phyloP scores from a whole-genome alignment of 2,329 filamentous ascomycete species.

The Fusarium sp. region DNA sequence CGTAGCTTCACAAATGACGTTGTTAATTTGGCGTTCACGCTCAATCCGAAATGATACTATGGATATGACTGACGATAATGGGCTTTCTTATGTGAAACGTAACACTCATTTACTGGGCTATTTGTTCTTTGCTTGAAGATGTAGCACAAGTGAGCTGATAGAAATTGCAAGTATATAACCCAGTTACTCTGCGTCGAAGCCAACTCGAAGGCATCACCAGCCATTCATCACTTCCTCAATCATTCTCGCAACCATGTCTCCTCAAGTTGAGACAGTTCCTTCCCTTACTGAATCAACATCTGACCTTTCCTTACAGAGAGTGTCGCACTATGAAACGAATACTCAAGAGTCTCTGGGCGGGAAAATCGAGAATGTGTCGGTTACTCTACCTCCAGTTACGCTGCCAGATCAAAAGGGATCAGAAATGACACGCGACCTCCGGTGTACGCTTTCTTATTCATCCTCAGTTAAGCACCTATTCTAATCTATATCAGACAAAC shows the following conservation, averaged over 20 bases:
- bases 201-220: not conserved
- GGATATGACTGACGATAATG: not conserved
- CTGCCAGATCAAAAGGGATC: not conserved
- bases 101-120: not conserved
- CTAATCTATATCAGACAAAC: not conserved
- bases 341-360: fast-evolving
- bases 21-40: not conserved
- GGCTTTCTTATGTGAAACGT: not conserved
- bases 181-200: too few relatives aligned
- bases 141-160: too few relatives aligned
- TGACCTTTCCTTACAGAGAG: not conserved
- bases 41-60: not conserved
- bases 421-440: not conserved
- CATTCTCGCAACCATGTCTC: not conserved
- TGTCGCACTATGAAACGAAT: not conserved
- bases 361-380: not conserved
- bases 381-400: not conserved
- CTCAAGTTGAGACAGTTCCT: not conserved
- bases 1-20: not conserved
- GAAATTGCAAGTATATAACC: not conserved
- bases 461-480: fast-evolving
- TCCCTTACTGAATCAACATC: too few relatives aligned
- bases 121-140: fast-evolving
- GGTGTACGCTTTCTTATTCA: not conserved
- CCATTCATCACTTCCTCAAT: not conserved